Conservation (phyloP, 495 filamentous ascomycete genomes). For the Ascobolus immersus region DNA sequence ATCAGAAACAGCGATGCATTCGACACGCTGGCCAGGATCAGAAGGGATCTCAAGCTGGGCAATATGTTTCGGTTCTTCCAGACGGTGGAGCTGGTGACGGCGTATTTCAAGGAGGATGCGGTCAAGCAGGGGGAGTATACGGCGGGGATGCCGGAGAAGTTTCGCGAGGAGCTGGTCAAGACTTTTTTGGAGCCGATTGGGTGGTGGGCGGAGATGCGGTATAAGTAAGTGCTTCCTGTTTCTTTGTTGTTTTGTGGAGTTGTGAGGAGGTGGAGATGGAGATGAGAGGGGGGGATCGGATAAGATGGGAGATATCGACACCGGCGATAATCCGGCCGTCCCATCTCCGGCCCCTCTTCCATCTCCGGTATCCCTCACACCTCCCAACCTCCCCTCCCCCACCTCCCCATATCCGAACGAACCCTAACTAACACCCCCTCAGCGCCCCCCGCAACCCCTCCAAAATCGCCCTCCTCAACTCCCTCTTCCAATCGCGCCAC, state of each 20-base stretch:
- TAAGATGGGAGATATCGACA: no score
- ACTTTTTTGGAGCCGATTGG: constrained; percentile 17
- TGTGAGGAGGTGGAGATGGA: not conserved
- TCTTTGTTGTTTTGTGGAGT: not conserved
- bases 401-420: not conserved
- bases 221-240: constrained; percentile 9
- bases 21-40: constrained; percentile 11
- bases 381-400: not conserved
- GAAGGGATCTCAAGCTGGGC: constrained; percentile 12
- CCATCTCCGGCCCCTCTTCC: no score
- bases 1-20: constrained; percentile 11
- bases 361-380: no score
- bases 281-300: not conserved
- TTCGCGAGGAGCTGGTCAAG: constrained; percentile 16
- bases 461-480: constrained; percentile 12
- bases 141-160: constrained; percentile 14
- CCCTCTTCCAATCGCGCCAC: constrained; percentile 13
- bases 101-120: constrained; percentile 11
- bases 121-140: constrained; percentile 1
- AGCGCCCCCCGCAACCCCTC: constrained; percentile 12
- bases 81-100: constrained; percentile 9
- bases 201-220: constrained; percentile 15
- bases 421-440: not conserved
- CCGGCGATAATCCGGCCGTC: no score
- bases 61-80: constrained; percentile 16